Conservation (phyloP, 2,329 filamentous ascomycete genomes). For the Xylaria sp. region DNA sequence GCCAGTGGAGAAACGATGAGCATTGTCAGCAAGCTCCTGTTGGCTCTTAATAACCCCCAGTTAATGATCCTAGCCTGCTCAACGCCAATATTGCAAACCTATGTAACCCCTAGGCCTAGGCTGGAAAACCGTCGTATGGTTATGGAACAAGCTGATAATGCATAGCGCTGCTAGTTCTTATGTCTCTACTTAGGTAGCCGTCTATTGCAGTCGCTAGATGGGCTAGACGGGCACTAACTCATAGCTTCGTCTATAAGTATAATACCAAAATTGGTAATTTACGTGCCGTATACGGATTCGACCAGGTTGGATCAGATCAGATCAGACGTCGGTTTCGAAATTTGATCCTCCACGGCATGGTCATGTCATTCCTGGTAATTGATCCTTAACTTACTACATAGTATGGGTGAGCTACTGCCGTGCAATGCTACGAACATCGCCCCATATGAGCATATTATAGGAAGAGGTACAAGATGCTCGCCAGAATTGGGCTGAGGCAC, state of each 20-base stretch:
- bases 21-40: conserved; percentile 6
- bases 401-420: neutral
- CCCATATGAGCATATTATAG: neutral
- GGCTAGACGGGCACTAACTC: neutral
- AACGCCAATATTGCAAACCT: conserved; percentile 11
- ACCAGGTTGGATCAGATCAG: conserved; percentile 11
- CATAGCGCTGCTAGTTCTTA: neutral
- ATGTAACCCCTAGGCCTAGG: neutral
- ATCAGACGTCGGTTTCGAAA: conserved; percentile 28
- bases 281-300: conserved; percentile 1
- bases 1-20: conserved; percentile 13
- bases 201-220: too few species aligned
- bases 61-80: neutral
- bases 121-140: neutral
- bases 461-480: neutral
- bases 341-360: conserved; percentile 18
- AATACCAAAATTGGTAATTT: neutral
- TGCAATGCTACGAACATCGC: conserved; percentile 7
- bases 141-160: neutral
- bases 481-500: conserved; percentile 11
- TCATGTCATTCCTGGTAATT: conserved; percentile 6
- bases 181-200: too few species aligned
- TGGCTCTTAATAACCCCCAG: conserved; percentile 10
- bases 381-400: neutral
- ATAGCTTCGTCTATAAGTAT: neutral